phyloP scores from a whole-genome alignment of 2,329 filamentous ascomycete genomes.

The Macroventuria anomochaeta region DNA sequence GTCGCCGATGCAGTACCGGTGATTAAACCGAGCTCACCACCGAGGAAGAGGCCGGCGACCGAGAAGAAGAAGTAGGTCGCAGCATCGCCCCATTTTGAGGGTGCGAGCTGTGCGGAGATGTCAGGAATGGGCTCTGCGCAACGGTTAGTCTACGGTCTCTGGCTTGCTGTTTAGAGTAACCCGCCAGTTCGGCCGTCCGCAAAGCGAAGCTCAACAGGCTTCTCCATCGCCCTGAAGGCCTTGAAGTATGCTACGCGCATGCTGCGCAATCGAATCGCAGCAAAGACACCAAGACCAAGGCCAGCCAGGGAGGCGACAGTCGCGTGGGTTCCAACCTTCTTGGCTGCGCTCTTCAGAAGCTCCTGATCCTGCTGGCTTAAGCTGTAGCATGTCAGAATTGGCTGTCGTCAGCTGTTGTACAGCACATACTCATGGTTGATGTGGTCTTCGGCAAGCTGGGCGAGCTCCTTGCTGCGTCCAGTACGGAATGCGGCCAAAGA shows the following conservation, averaged over 20 bases:
- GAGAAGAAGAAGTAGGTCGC: slow-evolving; percentile 69
- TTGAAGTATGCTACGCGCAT: slow-evolving; percentile 66
- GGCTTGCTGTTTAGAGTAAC: not conserved
- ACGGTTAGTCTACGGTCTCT: not conserved
- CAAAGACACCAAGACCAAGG: slow-evolving; percentile 62
- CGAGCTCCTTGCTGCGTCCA: slow-evolving; percentile 36
- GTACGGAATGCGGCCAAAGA: slow-evolving; percentile 43
- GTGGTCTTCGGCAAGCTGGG: slow-evolving; percentile 41
- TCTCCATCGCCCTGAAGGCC: slow-evolving; percentile 66
- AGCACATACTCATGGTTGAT: slow-evolving; percentile 42
- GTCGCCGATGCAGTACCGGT: slow-evolving; percentile 63
- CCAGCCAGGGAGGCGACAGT: slow-evolving; percentile 66
- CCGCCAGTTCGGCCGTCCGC: slow-evolving; percentile 64
- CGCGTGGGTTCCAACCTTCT: slow-evolving; percentile 62
- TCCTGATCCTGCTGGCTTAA: slow-evolving; percentile 66
- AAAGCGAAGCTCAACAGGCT: slow-evolving; percentile 68
- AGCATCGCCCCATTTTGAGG: slow-evolving; percentile 64
- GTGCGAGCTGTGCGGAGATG: slow-evolving; percentile 63
- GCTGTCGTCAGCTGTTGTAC: not conserved
- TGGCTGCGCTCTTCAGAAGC: slow-evolving; percentile 61
- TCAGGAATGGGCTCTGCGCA: slow-evolving; percentile 65
- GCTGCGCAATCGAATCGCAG: slow-evolving; percentile 62
- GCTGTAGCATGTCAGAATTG: slow-evolving; percentile 21
- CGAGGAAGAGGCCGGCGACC: slow-evolving; percentile 67
- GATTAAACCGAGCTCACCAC: slow-evolving; percentile 68